These are phyloP conservation scores for Arthroderma uncinatum DNA, from an alignment of 2,329 filamentous ascomycete species.

Conservation along the genomic window DNA sequence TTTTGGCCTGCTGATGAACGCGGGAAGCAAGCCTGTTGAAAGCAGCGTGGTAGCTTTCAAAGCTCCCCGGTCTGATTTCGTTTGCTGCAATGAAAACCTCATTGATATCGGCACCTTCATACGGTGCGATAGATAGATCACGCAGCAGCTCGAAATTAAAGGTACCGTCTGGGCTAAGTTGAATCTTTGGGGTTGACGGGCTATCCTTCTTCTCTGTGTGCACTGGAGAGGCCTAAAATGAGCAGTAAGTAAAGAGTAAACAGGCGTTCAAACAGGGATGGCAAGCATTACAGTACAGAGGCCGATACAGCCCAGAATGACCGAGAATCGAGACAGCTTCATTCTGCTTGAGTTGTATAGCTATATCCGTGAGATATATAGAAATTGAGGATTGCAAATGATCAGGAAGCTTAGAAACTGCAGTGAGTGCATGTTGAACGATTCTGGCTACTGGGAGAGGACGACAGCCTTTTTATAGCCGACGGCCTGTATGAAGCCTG, in stretches of 20 bases:
- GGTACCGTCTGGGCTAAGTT: slow-evolving; percentile 12
- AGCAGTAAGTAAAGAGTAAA: neutral
- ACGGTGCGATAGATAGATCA: slow-evolving; percentile 2
- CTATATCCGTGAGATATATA: neutral
- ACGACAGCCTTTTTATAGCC: neutral
- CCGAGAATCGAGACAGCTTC: neutral
- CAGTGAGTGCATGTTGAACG: neutral
- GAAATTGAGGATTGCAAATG: neutral
- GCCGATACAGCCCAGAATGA: neutral
- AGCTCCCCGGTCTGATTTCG: slow-evolving; percentile 9
- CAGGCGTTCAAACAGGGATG: neutral
- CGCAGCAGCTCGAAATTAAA: slow-evolving; percentile 15
- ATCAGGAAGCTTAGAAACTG: too few relatives aligned
- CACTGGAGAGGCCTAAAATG: neutral
- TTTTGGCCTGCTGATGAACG: slow-evolving; percentile 12
- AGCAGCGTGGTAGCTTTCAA: slow-evolving; percentile 8
- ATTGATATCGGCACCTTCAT: slow-evolving; percentile 11
- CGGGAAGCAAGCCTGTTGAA: slow-evolving; percentile 14
- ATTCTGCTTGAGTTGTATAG: neutral
- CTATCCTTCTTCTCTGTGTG: neutral
- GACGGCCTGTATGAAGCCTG: neutral
- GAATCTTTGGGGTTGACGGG: neutral
- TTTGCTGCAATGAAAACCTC: slow-evolving; percentile 13
- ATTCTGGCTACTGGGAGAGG: neutral
- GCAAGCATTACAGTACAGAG: neutral